phyloP scores from a whole-genome alignment of 1,284 basidiomycete species.

The Anthracocystis setariae region DNA sequence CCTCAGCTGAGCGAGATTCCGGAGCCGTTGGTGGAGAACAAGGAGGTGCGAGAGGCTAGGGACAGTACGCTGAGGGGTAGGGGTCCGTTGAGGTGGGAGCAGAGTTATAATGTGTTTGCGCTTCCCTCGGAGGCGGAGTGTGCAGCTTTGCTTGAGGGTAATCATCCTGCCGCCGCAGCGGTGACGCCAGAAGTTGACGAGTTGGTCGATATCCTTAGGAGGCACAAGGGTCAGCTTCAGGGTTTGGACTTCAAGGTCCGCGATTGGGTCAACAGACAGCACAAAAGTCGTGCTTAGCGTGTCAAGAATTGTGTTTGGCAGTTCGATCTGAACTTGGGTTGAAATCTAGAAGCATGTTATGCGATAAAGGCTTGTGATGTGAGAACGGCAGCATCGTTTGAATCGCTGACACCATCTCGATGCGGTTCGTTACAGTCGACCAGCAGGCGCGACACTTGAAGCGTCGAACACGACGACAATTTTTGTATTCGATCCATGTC shows the following conservation, averaged over 20 bases:
- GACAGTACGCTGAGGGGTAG: slow-evolving; percentile 48
- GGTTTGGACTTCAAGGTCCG: slow-evolving; percentile 53
- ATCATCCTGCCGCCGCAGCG: slow-evolving; percentile 59
- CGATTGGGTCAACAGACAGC: slow-evolving; percentile 45
- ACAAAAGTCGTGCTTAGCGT: neutral
- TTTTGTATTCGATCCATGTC: too few relatives aligned
- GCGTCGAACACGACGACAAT: too few relatives aligned
- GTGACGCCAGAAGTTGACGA: slow-evolving; percentile 44
- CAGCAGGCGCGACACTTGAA: too few relatives aligned
- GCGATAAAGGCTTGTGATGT: too few relatives aligned
- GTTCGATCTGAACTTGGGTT: too few relatives aligned
- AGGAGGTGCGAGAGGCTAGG: slow-evolving; percentile 42
- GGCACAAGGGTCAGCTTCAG: slow-evolving; percentile 51
- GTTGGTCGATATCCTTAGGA: slow-evolving; percentile 41
- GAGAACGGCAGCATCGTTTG: too few relatives aligned
- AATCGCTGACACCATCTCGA: too few relatives aligned
- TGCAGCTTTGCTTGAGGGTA: slow-evolving; percentile 56
- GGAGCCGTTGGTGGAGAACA: slow-evolving; percentile 5
- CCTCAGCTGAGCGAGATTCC: slow-evolving; percentile 44
- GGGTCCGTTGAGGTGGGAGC: slow-evolving; percentile 62
- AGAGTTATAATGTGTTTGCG: slow-evolving; percentile 58
- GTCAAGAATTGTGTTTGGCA: too few relatives aligned
- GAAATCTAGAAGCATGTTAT: too few relatives aligned
- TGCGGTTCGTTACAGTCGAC: too few relatives aligned
- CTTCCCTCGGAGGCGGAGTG: slow-evolving; percentile 64